These are phyloP conservation scores for Suillus variegatus DNA, from an alignment of 768 basidiomycete species.

Conservation along the genomic window DNA sequence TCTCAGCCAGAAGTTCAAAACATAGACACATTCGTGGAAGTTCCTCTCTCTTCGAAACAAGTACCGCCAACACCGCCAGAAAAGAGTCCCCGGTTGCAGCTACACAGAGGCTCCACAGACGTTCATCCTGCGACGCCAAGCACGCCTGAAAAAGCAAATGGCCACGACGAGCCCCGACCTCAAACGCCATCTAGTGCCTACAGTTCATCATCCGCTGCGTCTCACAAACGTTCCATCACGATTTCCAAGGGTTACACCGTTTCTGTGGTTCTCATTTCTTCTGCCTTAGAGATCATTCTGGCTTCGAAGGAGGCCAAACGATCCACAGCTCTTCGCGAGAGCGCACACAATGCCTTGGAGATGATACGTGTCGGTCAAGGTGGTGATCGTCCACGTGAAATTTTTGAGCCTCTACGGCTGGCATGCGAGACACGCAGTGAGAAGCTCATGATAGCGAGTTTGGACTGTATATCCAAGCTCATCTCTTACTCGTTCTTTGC, in stretches of 20 bases:
- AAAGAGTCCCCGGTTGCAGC: conserved; percentile 1
- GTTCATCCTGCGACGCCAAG: conserved; percentile 6
- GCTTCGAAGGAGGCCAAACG: conserved; percentile 88
- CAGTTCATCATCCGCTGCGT: conserved; percentile 17
- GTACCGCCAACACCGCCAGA: conserved; percentile 13
- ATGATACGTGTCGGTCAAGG: conserved; percentile 77
- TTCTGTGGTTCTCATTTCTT: conserved; percentile 78
- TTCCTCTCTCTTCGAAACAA: neutral
- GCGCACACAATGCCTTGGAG: conserved; percentile 79
- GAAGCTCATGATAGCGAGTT: conserved; percentile 92
- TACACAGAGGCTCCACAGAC: conserved; percentile 9
- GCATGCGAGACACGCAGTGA: conserved; percentile 96
- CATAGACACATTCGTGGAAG: neutral
- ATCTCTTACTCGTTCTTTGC: conserved; percentile 97
- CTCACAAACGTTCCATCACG: conserved; percentile 59
- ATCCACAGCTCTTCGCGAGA: conserved; percentile 78
- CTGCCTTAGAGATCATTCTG: conserved; percentile 84
- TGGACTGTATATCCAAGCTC: conserved; percentile 97
- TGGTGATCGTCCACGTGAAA: conserved; percentile 77
- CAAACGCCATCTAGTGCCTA: conserved; percentile 21
- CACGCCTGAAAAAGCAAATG: conserved; percentile 17
- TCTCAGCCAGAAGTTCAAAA: neutral
- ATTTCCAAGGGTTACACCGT: conserved; percentile 71
- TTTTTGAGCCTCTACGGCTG: conserved; percentile 93
- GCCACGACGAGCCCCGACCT: conserved; percentile 14